Base-by-base conservation (phyloP, 2,329 filamentous ascomycete genomes). In the Cladophialophora bantiana region DNA sequence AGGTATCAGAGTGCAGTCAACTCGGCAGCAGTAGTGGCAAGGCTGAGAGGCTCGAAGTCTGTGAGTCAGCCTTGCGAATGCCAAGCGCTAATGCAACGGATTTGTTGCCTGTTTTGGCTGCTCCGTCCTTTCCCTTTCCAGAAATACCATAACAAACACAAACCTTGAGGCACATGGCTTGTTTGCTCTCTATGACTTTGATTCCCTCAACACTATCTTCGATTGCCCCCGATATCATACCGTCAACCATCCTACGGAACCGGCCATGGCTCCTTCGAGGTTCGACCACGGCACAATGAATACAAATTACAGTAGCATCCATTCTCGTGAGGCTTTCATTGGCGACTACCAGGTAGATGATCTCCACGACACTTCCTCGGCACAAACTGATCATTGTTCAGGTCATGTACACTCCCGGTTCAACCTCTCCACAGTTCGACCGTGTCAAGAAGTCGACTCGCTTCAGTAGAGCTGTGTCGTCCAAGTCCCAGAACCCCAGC, bases 371-470 rank as follows among this genome's bases (percentile, higher is more conserved):
- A 62, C 42, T 15, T 48, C 20, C n/a, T 26, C 4, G 7, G 7
- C 40, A 31, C 34, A 7, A 12, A 45, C 64, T 54, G 26, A 45
- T 42, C 35, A 18, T 31, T n/a, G 34, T 53, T 36, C 50, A 70
- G 68, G 68, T 73, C 69, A 72, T 73, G 71, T 73, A 73, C 66
- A 73, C 71, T 38, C 71, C 71, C 7, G 71, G 71, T 48, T 71
- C 71, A 32, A 70, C 64, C n/a, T 71, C 71, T 48, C 71, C 71
- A n/a, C 71, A 62, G 18, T 10, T 59, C 35, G 54, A 70, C 13
- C 69, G 68, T 15, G 48, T 56, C n/a, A 72, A 67, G 54, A 70
- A 69, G 52, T 65, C 70, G 13, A 69, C 71, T 9, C 70, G 71
- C 59, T 73, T 73, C 61, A 69, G 69, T 64, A 66, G 61, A 64